Base-by-base conservation (phyloP, 345 rosid species). In the Trapa bicornis region DNA sequence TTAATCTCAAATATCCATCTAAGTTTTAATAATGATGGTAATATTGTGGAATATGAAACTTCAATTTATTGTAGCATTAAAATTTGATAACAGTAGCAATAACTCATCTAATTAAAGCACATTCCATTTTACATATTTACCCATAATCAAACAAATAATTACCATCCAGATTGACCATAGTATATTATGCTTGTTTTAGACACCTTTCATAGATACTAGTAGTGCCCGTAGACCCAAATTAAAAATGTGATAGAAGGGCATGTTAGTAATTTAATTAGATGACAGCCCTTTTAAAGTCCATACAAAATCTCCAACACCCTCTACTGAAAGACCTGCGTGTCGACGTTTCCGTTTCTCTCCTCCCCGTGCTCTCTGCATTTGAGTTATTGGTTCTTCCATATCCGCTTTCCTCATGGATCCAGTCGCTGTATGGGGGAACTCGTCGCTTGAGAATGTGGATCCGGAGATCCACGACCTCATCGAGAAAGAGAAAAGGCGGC, bases 401-500 rank as follows among this genome's bases (percentile, higher is more conserved):
- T 70, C 72, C 64, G 63, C 63, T 35, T 35, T 33, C 33, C 0
- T 50, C 45, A 61, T 94, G 99, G 99, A 94, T 65, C 86, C 95
- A n/a, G 99, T 94, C 3, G 71, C 73, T 3, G 76, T 9, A 0
- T 94, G 97, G 99, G 99, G 97, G 37, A 89, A 89, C 79, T n/a
- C 95, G 0, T 61, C 97, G 1, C 78, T 94, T 1, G 58, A 73
- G 12, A 1, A 69, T 4, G 96, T 87, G 58, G 99, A 94, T 74
- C 83, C 96, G 0, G 97, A 91, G 73, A 94, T 91, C 86, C 82
- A 86, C 79, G 99, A 94, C 65, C 85, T 94, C 5, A 91, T 94
- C 80, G 99, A 94, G 88, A 89, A 89, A 70, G 98, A 92, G 91
- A 94, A 94, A 74, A 91, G 96, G 65, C 91, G 97, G 0, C 98